Base-by-base conservation (phyloP, 208 protist species). In the Trypanosoma cruzi region DNA sequence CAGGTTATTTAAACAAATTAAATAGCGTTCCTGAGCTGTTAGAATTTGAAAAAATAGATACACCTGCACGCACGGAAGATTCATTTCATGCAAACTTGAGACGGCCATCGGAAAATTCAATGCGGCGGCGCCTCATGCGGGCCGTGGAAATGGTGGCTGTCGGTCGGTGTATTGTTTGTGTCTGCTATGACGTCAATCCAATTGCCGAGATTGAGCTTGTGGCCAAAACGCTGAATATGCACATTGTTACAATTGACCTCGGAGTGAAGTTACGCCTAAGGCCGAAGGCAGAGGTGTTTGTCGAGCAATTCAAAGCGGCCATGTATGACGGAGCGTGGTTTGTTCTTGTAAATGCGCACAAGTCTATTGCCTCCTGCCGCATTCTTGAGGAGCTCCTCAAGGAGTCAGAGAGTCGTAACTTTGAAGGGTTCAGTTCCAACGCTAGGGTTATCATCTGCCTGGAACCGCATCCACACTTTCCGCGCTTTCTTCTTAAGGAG, bases 381-480 rank as follows among this genome's bases (percentile, higher is more conserved):
- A 36, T 89, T 32, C 75, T 94, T 52, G 79, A 89, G 46, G 82
- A 89, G 37, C 71, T 94, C 22, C 37, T 94, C 13, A 70, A 69
- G 60, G 89, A 94, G 22, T 82, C 82, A 26, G 75, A 79, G 36
- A 48, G 31, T 44, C 82, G 80, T 64, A 84, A 84, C 29, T 80
- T 85, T 48, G 78, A 88, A 46, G 85, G 83, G 36, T 82, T 95
- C 62, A 69, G 88, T 71, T 78, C 73, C 0, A 62, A 64, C 18
- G 31, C 89, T 14, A 64, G 71, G n/a, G 86, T 92, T 46, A 80
- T 95, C 64, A 80, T 95, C 37, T 76, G 73, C 22, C 63, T 91
- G 7, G 84, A 95, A 67, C 76, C 84, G 20, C 89, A 95, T 60
- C 85, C 86, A 50, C 89, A 95, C 79, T 95, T 95, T 64, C 89